These are phyloP conservation scores for Nemophila menziesii DNA, from an alignment of 257 asterid species.

Conservation along the genomic window DNA sequence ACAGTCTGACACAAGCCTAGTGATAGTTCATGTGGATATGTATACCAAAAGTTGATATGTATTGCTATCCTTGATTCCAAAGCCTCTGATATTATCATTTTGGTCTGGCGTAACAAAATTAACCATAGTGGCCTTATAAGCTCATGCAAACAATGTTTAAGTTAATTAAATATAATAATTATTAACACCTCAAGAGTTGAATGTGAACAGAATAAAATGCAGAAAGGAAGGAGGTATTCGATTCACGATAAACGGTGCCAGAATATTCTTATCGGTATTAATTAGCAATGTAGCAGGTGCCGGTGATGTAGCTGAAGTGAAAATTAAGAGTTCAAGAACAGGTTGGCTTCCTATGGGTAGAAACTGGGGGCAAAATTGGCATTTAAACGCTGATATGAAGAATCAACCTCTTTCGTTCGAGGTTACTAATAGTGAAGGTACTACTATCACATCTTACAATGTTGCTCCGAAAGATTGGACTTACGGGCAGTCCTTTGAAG, in stretches of 20 bases:
- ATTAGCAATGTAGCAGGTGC: slow-evolving; percentile 54
- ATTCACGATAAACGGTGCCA: slow-evolving; percentile 41
- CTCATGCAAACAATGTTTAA: too few species aligned
- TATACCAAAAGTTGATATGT: too few species aligned
- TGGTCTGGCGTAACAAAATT: too few species aligned
- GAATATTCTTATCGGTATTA: slow-evolving; percentile 36
- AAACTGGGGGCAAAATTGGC: slow-evolving; percentile 71
- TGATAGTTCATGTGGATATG: too few species aligned
- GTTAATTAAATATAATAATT: too few species aligned
- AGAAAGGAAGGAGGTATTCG: slow-evolving; percentile 53
- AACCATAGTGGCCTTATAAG: too few species aligned
- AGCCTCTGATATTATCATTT: too few species aligned
- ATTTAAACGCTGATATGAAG: slow-evolving; percentile 37
- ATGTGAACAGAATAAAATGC: slow-evolving; percentile 38
- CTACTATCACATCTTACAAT: slow-evolving; percentile 35
- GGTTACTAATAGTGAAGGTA: slow-evolving; percentile 33
- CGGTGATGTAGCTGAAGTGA: slow-evolving; percentile 41
- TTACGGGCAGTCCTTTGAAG: slow-evolving; percentile 52
- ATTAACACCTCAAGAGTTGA: too few species aligned
- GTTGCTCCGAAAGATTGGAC: slow-evolving; percentile 46
- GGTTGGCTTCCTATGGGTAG: slow-evolving; percentile 51
- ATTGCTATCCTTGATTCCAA: too few species aligned
- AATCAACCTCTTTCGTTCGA: slow-evolving; percentile 61
- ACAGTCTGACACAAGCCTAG: too few species aligned
- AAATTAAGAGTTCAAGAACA: slow-evolving; percentile 32